These are phyloP conservation scores for Tetrahymena borealis DNA, from an alignment of 73 alveolate genomes.

Conservation along the genomic window DNA sequence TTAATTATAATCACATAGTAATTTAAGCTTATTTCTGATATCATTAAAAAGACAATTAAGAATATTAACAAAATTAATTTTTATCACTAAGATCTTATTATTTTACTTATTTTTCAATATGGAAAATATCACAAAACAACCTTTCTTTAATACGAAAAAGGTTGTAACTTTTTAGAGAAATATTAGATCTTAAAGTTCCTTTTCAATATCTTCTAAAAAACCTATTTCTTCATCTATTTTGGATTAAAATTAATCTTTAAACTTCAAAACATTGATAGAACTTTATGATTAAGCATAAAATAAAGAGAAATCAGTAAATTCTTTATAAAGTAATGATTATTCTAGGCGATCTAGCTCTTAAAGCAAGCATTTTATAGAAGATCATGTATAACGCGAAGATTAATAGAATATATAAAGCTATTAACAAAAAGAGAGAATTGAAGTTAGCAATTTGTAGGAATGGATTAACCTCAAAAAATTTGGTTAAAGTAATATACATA, in stretches of 20 bases:
- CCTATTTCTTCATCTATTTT: background rate
- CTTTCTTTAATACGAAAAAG: background rate
- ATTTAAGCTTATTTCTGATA: no score
- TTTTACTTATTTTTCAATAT: no score
- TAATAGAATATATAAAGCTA: background rate
- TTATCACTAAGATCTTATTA: no score
- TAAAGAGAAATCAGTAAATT: no score
- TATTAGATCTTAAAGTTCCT: background rate
- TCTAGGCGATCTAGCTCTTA: background rate
- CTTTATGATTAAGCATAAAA: no score
- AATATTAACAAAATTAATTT: no score
- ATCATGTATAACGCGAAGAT: background rate
- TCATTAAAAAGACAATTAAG: no score
- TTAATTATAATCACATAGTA: no score
- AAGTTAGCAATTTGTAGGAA: background rate
- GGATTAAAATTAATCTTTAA: no score
- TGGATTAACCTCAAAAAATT: background rate
- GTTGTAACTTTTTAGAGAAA: background rate
- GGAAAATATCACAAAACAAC: background rate
- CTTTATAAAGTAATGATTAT: background rate
- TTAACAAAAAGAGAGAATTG: background rate
- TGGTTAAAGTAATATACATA: background rate
- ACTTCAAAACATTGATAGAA: no score
- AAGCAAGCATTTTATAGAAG: background rate
- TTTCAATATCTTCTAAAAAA: background rate